These are phyloP conservation scores for Boletellus ananiceps DNA, from an alignment of 768 basidiomycete species.

Conservation along the genomic window DNA sequence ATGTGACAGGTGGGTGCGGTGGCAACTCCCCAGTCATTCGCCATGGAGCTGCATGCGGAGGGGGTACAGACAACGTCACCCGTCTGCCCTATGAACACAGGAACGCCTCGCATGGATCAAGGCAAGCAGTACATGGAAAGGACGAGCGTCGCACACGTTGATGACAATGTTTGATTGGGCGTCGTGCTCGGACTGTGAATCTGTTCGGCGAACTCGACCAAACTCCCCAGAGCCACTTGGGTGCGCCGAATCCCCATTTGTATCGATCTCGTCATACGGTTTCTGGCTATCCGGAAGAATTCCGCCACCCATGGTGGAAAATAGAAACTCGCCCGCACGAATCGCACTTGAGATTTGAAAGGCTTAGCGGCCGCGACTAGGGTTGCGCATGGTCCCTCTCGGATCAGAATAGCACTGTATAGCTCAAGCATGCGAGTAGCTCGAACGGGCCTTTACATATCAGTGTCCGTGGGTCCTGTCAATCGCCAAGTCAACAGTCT, in stretches of 20 bases:
- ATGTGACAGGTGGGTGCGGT: conserved; percentile 21
- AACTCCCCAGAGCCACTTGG: background rate
- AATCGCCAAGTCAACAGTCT: conserved; percentile 25
- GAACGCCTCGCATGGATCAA: conserved; percentile 27
- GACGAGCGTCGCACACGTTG: conserved; percentile 23
- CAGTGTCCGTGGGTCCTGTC: conserved; percentile 22
- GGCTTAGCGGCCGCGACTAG: conserved; percentile 15
- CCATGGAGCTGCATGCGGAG: conserved; percentile 15
- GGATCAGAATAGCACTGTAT: conserved; percentile 14
- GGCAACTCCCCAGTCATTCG: conserved; percentile 21
- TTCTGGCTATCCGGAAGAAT: conserved; percentile 21
- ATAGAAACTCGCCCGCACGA: conserved; percentile 20
- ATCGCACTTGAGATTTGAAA: conserved; percentile 24
- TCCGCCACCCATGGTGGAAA: conserved; percentile 13
- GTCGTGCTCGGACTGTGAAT: conserved; percentile 15
- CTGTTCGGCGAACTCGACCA: conserved; percentile 22
- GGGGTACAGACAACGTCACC: conserved; percentile 23
- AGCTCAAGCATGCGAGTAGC: conserved; percentile 7
- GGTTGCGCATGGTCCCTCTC: conserved; percentile 21
- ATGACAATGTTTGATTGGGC: conserved; percentile 19
- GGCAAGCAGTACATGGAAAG: conserved; percentile 14
- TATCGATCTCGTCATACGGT: conserved; percentile 16
- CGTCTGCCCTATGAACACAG: conserved; percentile 12
- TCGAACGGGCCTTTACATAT: conserved; percentile 8
- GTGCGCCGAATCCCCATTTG: conserved; percentile 27